phyloP scores from a whole-genome alignment of 345 rosid genomes.

The Syzygium oleosum region DNA sequence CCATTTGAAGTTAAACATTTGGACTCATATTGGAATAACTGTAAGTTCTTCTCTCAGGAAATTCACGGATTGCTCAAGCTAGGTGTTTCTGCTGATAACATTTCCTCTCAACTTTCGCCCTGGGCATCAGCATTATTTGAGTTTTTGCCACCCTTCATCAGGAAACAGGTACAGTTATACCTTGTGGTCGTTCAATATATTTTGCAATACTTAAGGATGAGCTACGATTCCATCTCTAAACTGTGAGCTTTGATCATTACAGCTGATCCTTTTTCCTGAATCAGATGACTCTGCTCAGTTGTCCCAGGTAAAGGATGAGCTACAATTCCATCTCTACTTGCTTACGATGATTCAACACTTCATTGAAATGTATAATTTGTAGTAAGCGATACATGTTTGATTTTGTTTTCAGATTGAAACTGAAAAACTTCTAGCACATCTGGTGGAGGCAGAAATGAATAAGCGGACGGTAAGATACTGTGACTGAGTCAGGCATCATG shows the following conservation, averaged over 20 bases:
- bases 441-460: slow-evolving; percentile 92
- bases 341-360: neutral
- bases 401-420: slow-evolving; percentile 72
- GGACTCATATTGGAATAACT: neutral
- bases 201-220: neutral
- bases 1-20: neutral
- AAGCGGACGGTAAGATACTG: slow-evolving; percentile 56
- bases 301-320: slow-evolving; percentile 62
- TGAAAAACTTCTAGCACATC: slow-evolving; percentile 94
- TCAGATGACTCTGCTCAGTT: slow-evolving; percentile 99
- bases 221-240: neutral
- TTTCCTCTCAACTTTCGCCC: slow-evolving; percentile 87
- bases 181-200: neutral
- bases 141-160: slow-evolving; percentile 84
- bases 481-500: neutral
- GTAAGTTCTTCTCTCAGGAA: slow-evolving; percentile 42
- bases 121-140: slow-evolving; percentile 97
- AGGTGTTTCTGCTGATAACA: slow-evolving; percentile 60
- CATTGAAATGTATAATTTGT: neutral
- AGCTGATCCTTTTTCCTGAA: slow-evolving; percentile 91
- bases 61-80: slow-evolving; percentile 67
- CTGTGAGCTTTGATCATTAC: slow-evolving; percentile 21
- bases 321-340: neutral
- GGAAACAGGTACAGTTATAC: slow-evolving; percentile 52
- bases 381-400: slow-evolving; percentile 8